phyloP scores from a whole-genome alignment of 768 basidiomycete genomes.

The Boletus fagicola region DNA sequence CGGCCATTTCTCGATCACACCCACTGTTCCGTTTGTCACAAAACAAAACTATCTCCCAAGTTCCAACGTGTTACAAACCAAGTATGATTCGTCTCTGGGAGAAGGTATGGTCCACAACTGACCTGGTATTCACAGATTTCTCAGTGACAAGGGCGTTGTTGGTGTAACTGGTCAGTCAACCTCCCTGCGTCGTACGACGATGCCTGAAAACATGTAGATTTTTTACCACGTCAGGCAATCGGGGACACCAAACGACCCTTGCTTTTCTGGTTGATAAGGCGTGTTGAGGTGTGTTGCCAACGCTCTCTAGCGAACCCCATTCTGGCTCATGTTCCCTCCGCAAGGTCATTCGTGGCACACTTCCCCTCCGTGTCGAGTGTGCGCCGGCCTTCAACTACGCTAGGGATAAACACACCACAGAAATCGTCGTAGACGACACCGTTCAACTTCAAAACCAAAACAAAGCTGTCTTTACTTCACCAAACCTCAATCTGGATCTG shows the following conservation, averaged over 20 bases:
- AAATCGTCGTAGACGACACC: slow-evolving; percentile 50
- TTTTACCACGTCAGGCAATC: slow-evolving; percentile 62
- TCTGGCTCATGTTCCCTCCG: neutral
- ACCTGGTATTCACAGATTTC: slow-evolving; percentile 46
- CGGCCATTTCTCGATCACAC: slow-evolving; percentile 89
- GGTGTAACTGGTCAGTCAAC: slow-evolving; percentile 63
- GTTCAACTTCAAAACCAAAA: slow-evolving; percentile 41
- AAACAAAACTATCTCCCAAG: slow-evolving; percentile 84
- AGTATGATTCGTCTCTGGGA: slow-evolving; percentile 35
- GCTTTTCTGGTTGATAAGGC: slow-evolving; percentile 81
- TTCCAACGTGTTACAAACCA: slow-evolving; percentile 85
- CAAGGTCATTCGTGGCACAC: slow-evolving; percentile 75
- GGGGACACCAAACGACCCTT: slow-evolving; percentile 53
- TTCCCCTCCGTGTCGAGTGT: slow-evolving; percentile 83
- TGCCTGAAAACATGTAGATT: slow-evolving; percentile 49
- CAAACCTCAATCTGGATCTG: slow-evolving; percentile 64
- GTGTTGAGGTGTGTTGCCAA: slow-evolving; percentile 55
- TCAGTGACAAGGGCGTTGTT: slow-evolving; percentile 85
- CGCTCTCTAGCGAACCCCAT: neutral
- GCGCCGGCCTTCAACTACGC: slow-evolving; percentile 98
- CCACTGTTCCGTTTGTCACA: slow-evolving; percentile 61
- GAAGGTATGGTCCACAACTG: neutral
- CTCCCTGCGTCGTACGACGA: neutral
- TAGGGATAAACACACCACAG: slow-evolving; percentile 65
- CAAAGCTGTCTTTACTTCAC: slow-evolving; percentile 63